These are phyloP conservation scores for Boletus rubropictus DNA, from an alignment of 768 basidiomycete species.

Conservation along the genomic window DNA sequence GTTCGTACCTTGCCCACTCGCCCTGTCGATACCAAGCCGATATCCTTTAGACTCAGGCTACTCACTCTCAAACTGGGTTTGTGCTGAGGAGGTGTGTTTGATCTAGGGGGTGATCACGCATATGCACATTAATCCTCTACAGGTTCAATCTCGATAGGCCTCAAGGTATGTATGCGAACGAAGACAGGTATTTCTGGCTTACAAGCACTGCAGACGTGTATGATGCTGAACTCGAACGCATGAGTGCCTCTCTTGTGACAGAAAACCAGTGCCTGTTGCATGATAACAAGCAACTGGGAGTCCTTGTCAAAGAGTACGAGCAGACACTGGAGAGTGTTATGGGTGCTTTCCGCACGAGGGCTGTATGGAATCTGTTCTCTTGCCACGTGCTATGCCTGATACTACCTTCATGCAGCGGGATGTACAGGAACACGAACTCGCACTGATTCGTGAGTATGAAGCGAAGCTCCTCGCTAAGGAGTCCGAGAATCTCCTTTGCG, in stretches of 20 bases:
- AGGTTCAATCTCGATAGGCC: slow-evolving; percentile 86
- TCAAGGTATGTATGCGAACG: slow-evolving; percentile 47
- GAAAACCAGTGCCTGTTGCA: slow-evolving; percentile 85
- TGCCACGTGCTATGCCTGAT: background rate
- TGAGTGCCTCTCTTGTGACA: slow-evolving; percentile 69
- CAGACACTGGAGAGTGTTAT: slow-evolving; percentile 93
- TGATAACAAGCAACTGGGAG: slow-evolving; percentile 93
- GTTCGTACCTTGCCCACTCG: slow-evolving; percentile 37
- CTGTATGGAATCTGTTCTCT: slow-evolving; percentile 51
- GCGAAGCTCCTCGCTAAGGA: slow-evolving; percentile 72
- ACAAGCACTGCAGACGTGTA: slow-evolving; percentile 66
- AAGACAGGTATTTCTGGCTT: background rate
- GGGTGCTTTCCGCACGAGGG: slow-evolving; percentile 83
- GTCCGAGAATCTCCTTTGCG: slow-evolving; percentile 54
- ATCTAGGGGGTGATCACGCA: background rate
- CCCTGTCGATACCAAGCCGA: background rate
- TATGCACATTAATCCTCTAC: background rate
- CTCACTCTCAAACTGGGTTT: slow-evolving; percentile 89
- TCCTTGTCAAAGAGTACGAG: slow-evolving; percentile 93
- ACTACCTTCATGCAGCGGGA: slow-evolving; percentile 56
- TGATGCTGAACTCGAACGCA: slow-evolving; percentile 80
- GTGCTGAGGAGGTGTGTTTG: slow-evolving; percentile 68
- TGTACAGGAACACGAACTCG: slow-evolving; percentile 87
- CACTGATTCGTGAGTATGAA: slow-evolving; percentile 88
- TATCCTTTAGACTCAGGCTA: slow-evolving; percentile 65